A percentile compares a stretch with the other conserved stretches of the same genome.
Evolutionary conservation across 768 basidiomycete species (phyloP).

Genomic region (Grammothele lineata): DNA sequence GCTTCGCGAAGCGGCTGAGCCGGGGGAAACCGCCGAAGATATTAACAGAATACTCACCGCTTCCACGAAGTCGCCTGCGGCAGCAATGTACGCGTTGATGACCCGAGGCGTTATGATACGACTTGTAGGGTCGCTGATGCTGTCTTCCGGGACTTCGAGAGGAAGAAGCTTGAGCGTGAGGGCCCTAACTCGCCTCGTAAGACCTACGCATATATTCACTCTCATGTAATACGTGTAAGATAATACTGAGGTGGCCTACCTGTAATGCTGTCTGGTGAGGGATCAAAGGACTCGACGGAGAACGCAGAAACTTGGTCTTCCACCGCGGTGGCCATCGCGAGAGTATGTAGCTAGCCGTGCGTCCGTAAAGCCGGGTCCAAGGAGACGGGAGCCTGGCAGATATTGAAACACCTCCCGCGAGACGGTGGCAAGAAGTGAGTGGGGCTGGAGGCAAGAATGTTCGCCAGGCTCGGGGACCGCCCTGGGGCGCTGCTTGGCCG

Average conservation of each 20-base stretch:
- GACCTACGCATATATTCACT: no score
- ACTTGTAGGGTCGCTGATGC: constrained; percentile 72
- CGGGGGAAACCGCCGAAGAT: no score
- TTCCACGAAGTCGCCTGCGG: constrained; percentile 85
- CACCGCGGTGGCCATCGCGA: constrained; percentile 10
- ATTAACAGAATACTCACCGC: constrained; percentile 49
- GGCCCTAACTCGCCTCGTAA: constrained; percentile 75
- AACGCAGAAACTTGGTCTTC: constrained; percentile 34
- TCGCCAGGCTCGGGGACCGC: no score
- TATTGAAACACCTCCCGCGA: no score
- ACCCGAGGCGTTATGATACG: constrained; percentile 81
- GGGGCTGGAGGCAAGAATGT: no score
- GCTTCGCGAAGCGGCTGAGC: no score
- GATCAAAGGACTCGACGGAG: constrained; percentile 29
- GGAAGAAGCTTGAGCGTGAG: constrained; percentile 75
- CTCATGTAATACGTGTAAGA: no score
- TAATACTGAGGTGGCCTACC: no score
- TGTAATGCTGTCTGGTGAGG: constrained; percentile 69
- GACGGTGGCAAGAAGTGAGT: no score
- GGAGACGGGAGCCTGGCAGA: no score
- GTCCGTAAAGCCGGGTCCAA: background rate
- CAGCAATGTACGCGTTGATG: constrained; percentile 67
- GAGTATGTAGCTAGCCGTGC: background rate
- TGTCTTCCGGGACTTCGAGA: constrained; percentile 65
- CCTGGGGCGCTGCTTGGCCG: no score